These are phyloP conservation scores for Chrysoporthe cubensis DNA, from an alignment of 2,329 filamentous ascomycete genomes.

Conservation along the genomic window DNA sequence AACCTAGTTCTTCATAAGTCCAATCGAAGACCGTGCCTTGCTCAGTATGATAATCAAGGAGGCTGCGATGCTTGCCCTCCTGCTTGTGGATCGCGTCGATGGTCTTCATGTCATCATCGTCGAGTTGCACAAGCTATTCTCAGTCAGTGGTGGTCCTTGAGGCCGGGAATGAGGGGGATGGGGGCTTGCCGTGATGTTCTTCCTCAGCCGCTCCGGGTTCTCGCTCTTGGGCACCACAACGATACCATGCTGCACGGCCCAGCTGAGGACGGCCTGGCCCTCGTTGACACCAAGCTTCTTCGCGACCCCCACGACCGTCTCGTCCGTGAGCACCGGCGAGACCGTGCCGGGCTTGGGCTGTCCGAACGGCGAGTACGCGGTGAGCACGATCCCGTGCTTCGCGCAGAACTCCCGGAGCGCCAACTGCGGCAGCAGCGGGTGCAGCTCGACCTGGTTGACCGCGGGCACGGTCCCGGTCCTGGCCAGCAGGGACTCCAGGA, in stretches of 20 bases:
- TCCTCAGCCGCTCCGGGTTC: conserved; percentile 25
- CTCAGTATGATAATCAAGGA: conserved; percentile 19
- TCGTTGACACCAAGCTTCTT: conserved; percentile 31
- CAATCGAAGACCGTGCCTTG: conserved; percentile 19
- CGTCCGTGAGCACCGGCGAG: conserved; percentile 28
- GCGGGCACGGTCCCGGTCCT: conserved; percentile 51
- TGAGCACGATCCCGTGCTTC: conserved; percentile 66
- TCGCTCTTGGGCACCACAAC: conserved; percentile 28
- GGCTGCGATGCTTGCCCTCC: conserved; percentile 23
- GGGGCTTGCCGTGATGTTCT: conserved; percentile 23
- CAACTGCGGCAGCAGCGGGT: conserved; percentile 53
- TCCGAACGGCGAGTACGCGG: conserved; percentile 63
- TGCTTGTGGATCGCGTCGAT: conserved; percentile 23
- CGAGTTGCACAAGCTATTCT: conserved; percentile 18
- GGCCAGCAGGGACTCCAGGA: conserved; percentile 67
- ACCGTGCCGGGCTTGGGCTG: conserved; percentile 15
- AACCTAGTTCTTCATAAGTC: conserved; percentile 28
- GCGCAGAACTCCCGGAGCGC: conserved; percentile 64
- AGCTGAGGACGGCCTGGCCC: conserved; percentile 24
- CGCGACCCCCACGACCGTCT: conserved; percentile 32
- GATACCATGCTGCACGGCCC: conserved; percentile 22
- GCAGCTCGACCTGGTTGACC: conserved; percentile 65
- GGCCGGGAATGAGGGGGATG: not conserved
- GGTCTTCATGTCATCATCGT: conserved; percentile 21
- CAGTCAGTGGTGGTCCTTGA: not conserved